Conservation (phyloP, 352 stramenopile genomes). For the Pythium oligandrum region DNA sequence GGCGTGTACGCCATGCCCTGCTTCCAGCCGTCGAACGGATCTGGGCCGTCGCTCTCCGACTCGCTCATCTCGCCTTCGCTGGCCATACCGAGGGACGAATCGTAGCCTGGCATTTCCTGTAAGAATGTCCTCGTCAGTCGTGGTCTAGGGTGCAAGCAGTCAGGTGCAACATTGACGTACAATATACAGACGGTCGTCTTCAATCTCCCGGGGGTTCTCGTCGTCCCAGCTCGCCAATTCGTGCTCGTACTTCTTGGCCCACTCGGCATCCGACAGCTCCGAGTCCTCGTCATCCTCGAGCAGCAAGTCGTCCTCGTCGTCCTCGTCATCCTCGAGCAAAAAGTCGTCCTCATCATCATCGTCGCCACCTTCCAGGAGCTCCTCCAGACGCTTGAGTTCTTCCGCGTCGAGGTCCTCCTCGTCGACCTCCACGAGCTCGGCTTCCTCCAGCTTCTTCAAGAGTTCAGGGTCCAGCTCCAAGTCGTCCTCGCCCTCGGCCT, state of each 20-base stretch:
- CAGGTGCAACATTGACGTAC: constrained; percentile 21
- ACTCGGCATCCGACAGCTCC: constrained; percentile 45
- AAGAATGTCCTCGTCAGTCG: neutral
- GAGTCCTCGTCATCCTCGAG: constrained; percentile 34
- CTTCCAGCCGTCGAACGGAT: constrained; percentile 48
- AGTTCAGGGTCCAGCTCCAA: constrained; percentile 28
- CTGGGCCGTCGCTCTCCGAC: constrained; percentile 13
- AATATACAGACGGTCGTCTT: constrained; percentile 70
- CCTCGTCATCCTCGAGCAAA: constrained; percentile 22
- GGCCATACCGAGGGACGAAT: constrained; percentile 47
- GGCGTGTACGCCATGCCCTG: constrained; percentile 60
- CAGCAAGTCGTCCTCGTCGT: constrained; percentile 10
- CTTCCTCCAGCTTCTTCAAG: constrained; percentile 16
- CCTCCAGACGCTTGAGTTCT: constrained; percentile 21
- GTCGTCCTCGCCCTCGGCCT: constrained; percentile 21
- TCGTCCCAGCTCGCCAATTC: constrained; percentile 53
- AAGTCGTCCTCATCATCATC: constrained; percentile 19
- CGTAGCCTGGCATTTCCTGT: constrained; percentile 66
- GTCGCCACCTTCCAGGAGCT: constrained; percentile 10
- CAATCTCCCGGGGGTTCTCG: constrained; percentile 27
- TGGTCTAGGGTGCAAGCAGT: neutral
- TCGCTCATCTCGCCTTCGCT: constrained; percentile 43
- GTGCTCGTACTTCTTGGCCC: constrained; percentile 61
- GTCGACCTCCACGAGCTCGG: constrained; percentile 13
- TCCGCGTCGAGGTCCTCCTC: constrained; percentile 22